Conservation (phyloP, 176 grass and related monocot genomes). For the Neostapfia colusana region DNA sequence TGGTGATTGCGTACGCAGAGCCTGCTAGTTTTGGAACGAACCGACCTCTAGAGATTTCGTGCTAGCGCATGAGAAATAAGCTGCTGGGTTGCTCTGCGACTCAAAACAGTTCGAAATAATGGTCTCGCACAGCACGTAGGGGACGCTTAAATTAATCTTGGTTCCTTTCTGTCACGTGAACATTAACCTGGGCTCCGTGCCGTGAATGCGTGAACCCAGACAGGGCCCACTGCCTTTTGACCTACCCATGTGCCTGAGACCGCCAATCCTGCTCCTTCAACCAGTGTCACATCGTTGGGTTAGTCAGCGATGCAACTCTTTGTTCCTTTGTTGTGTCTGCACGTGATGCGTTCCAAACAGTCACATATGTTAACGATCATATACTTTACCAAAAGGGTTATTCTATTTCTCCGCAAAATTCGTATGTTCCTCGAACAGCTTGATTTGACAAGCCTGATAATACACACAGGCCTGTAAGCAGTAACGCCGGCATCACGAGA, state of each 20-base stretch:
- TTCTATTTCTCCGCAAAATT: neutral
- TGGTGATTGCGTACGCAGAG: neutral
- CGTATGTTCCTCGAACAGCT: neutral
- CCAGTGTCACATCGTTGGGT: neutral
- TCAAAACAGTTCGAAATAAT: neutral
- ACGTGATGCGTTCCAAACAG: no score
- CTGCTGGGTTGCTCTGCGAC: no score
- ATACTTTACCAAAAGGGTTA: neutral
- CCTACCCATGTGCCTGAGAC: neutral
- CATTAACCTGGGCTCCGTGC: neutral
- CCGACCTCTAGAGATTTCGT: neutral
- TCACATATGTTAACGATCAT: no score
- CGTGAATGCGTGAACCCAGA: neutral
- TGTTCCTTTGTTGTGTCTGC: no score
- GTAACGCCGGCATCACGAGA: conserved; percentile 18
- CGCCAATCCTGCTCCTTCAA: neutral
- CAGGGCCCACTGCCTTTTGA: neutral
- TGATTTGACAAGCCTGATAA: neutral
- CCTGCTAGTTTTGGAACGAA: neutral
- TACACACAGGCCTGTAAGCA: conserved; percentile 5
- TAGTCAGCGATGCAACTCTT: no score
- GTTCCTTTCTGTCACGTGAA: neutral
- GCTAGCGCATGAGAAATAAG: neutral
- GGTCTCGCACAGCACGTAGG: neutral
- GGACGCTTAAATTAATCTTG: neutral